These are phyloP conservation scores for Leccinum fibrillosum DNA, from an alignment of 768 basidiomycete species.

Conservation along the genomic window DNA sequence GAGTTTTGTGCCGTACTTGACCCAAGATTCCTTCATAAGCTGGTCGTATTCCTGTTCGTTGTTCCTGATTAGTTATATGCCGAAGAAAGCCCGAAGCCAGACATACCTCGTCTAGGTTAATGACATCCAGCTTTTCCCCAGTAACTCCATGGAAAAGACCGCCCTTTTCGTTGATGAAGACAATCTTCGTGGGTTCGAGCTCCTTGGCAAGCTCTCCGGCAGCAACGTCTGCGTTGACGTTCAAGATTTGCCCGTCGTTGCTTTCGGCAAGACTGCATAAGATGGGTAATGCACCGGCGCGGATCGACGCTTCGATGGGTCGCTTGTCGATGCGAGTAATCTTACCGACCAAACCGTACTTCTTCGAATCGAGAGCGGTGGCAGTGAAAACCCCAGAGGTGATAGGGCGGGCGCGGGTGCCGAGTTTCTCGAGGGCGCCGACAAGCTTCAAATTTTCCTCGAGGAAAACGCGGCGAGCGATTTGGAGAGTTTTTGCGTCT, in stretches of 20 bases:
- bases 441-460: conserved; percentile 98
- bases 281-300: conserved; percentile 94
- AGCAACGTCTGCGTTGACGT: conserved; percentile 98
- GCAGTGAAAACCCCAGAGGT: conserved; percentile 98
- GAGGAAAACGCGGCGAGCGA: conserved; percentile 94
- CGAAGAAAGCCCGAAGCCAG: background rate
- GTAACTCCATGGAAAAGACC: conserved; percentile 97
- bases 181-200: conserved; percentile 97
- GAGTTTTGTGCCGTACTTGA: conserved; percentile 98
- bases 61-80: background rate
- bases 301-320: conserved; percentile 94
- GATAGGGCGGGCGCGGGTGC: conserved; percentile 96
- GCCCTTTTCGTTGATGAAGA: conserved; percentile 97
- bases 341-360: conserved; percentile 95
- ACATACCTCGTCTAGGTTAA: conserved; percentile 92
- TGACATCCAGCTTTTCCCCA: conserved; percentile 92
- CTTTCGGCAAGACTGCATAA: conserved; percentile 93
- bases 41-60: conserved; percentile 82
- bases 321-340: conserved; percentile 94
- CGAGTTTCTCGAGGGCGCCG: conserved; percentile 86
- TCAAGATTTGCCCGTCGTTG: conserved; percentile 94
- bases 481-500: conserved; percentile 93
- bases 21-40: conserved; percentile 98
- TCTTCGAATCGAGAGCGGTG: conserved; percentile 91
- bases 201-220: conserved; percentile 99